Evolutionary conservation across 75 land plant genomes (phyloP), one percentile per base, ranked within the genome.

Genomic region (Pinus albicaulis): DNA sequence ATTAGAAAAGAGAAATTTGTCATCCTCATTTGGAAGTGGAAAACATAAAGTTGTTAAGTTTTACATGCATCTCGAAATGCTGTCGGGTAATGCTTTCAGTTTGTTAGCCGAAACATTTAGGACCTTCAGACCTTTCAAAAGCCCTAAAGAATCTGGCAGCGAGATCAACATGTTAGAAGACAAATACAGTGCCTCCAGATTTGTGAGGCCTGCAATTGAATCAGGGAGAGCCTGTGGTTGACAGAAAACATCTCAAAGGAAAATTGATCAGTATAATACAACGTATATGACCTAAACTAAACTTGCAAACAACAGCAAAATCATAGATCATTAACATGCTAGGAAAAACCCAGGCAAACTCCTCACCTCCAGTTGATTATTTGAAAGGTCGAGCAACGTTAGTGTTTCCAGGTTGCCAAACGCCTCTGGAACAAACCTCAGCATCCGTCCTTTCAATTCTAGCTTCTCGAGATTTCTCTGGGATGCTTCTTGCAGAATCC

Each of bases 121-220:
- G 52, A 85, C 81, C 77, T 89, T 89, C 76, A 96, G 79, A 31
- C 81, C 87, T 36, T 81, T 61, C 79, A 96, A 77, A 59, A 96
- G 78, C 10, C 99, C 99, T 66, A 93, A 85, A 7, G 96, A 89
- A 63, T 96, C 99, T n/a, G 99, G 99, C n/a, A 96, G 80, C 14
- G 80, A 74, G 56, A 70, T 74, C 75, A 96, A 57, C 56, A 78
- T 77, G 77, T 96, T 93, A 31, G 84, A 78, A 59, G 86, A 77
- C 4, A 93, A 73, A 77, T 84, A 72, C 8, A 93, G 90, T 76
- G 75, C 89, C 80, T 90, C 89, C 26, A 96, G 79, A 41, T 78
- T 86, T 34, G 79, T 86, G 36, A 96, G 76, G 41, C 94, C 90
- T 68, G 88, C 88, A 57, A 96, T 82, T 44, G 97, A 83, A 76